phyloP scores from a whole-genome alignment of 345 rosid genomes.

The Gossypium turneri region DNA sequence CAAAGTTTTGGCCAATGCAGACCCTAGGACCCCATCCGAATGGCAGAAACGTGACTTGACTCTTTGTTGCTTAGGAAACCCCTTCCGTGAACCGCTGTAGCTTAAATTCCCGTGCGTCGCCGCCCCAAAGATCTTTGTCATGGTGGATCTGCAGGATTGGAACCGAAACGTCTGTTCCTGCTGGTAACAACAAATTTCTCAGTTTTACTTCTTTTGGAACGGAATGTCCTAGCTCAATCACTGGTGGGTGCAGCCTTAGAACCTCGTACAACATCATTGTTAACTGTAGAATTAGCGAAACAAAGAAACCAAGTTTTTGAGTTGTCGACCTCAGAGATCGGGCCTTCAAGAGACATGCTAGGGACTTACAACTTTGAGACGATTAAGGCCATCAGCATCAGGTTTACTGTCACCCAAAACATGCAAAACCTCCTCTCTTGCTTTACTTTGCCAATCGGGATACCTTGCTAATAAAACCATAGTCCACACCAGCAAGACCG shows the following conservation, averaged over 20 bases:
- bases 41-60: slow-evolving; percentile 16
- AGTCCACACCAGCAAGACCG: slow-evolving; percentile 33
- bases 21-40: slow-evolving; percentile 27
- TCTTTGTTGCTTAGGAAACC: slow-evolving; percentile 27
- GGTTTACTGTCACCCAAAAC: slow-evolving; percentile 26
- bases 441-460: slow-evolving; percentile 30
- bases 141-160: slow-evolving; percentile 30
- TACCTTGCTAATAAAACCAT: slow-evolving; percentile 25
- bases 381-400: slow-evolving; percentile 16
- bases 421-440: slow-evolving; percentile 33
- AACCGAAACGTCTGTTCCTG: slow-evolving; percentile 14
- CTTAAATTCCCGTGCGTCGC: slow-evolving; percentile 31
- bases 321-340: no score
- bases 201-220: slow-evolving; percentile 25
- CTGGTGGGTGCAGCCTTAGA: slow-evolving; percentile 37
- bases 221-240: background rate
- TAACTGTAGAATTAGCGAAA: slow-evolving; percentile 16
- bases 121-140: slow-evolving; percentile 30
- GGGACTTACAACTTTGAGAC: slow-evolving; percentile 23
- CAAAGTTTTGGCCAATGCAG: no score
- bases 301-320: background rate
- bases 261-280: slow-evolving; percentile 37
- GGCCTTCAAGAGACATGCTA: background rate
- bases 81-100: slow-evolving; percentile 37
- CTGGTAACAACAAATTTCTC: slow-evolving; percentile 24